phyloP scores from a whole-genome alignment of 148 eudicot species.

The Rhododendron ovatum region DNA sequence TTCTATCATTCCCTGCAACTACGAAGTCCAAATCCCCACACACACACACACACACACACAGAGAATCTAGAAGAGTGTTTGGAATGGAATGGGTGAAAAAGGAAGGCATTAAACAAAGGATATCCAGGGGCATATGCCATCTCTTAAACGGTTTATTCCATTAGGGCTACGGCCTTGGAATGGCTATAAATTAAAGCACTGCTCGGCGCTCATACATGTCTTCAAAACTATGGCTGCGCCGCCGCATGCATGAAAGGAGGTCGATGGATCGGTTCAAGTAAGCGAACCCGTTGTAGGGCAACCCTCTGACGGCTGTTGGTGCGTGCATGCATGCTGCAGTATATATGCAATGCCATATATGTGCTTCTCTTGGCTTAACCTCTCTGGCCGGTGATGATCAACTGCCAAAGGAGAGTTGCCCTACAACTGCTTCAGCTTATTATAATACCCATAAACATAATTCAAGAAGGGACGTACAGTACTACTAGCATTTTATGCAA shows the following conservation, averaged over 20 bases:
- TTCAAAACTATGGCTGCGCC: neutral
- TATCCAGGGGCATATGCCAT: constrained; percentile 18
- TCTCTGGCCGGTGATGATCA: neutral
- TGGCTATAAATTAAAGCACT: neutral
- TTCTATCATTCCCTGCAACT: neutral
- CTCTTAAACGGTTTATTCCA: neutral
- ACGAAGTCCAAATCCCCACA: neutral
- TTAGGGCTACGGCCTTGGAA: neutral
- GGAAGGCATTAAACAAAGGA: constrained; percentile 5
- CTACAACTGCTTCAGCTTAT: constrained; percentile 39
- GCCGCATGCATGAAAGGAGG: neutral
- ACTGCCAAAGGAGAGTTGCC: constrained; percentile 75
- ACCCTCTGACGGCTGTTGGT: constrained; percentile 40
- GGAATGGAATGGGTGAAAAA: neutral
- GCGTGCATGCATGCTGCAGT: neutral
- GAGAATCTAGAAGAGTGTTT: neutral
- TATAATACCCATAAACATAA: neutral
- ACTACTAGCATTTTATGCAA: neutral
- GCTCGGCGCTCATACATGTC: neutral
- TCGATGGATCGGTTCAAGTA: neutral
- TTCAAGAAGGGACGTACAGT: neutral
- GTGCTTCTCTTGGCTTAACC: neutral
- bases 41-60: neutral
- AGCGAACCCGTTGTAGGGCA: constrained; percentile 36
- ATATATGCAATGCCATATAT: neutral